These are phyloP conservation scores for Gorgonomyces haynaldii DNA, from an alignment of 192 early-diverging fungal species.

Conservation along the genomic window DNA sequence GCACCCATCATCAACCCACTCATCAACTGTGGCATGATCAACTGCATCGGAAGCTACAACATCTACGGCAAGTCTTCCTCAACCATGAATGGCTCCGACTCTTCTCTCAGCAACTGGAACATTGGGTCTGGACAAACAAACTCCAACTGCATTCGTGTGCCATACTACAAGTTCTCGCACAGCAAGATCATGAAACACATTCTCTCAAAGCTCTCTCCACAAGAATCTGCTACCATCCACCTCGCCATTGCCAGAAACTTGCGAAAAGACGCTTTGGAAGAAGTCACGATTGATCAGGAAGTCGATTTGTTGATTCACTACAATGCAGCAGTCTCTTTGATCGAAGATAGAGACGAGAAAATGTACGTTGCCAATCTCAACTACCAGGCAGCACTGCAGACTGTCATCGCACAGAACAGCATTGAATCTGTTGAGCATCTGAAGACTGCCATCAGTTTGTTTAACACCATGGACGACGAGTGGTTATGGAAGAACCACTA, in stretches of 20 bases:
- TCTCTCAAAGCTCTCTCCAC: too few species aligned
- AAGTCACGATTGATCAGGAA: conserved; percentile 5
- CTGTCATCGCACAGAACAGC: conserved; percentile 9
- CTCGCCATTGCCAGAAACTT: conserved; percentile 3
- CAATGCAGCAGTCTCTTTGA: conserved; percentile 13
- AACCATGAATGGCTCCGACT: too few species aligned
- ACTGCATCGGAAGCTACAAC: too few species aligned
- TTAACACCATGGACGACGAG: conserved; percentile 3
- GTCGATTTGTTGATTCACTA: conserved; percentile 23
- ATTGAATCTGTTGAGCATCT: conserved; percentile 11
- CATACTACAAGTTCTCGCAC: too few species aligned
- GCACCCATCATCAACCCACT: too few species aligned
- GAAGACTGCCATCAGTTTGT: conserved; percentile 6
- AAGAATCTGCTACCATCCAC: too few species aligned
- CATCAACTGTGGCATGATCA: too few species aligned
- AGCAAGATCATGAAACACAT: too few species aligned
- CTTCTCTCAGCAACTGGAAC: too few species aligned
- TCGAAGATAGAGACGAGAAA: conserved; percentile 14
- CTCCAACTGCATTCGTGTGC: too few species aligned
- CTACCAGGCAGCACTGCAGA: conserved; percentile 16
- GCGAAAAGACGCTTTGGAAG: conserved; percentile 7
- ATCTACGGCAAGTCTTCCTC: too few species aligned
- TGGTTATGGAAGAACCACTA: conserved; percentile 8
- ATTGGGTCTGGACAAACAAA: too few species aligned
- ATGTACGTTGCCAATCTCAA: conserved; percentile 15